These are phyloP conservation scores for Anthracocystis walkeri DNA, from an alignment of 1,284 basidiomycete genomes.

Conservation along the genomic window DNA sequence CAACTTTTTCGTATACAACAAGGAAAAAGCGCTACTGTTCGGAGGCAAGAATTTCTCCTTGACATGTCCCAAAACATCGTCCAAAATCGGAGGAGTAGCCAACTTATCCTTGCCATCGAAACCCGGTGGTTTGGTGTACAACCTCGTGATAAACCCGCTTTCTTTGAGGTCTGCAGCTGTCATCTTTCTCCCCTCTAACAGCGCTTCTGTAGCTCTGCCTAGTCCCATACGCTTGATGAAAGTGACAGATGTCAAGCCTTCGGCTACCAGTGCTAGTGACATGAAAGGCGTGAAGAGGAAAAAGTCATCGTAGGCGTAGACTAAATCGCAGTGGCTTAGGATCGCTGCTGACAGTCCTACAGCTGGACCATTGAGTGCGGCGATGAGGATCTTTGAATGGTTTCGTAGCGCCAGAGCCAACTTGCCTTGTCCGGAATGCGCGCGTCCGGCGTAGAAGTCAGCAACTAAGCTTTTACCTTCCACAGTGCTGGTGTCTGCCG, in stretches of 20 bases:
- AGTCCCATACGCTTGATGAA: slow-evolving; percentile 53
- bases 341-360: slow-evolving; percentile 53
- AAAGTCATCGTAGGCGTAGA: slow-evolving; percentile 56
- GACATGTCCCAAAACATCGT: slow-evolving; percentile 38
- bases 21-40: slow-evolving; percentile 40
- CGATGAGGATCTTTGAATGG: slow-evolving; percentile 54
- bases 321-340: slow-evolving; percentile 52
- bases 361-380: slow-evolving; percentile 56
- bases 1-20: slow-evolving; percentile 56
- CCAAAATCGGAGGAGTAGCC: slow-evolving; percentile 41
- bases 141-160: slow-evolving; percentile 52
- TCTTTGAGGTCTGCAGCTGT: slow-evolving; percentile 41
- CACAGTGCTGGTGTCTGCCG: slow-evolving; percentile 17
- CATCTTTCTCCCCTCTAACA: slow-evolving; percentile 52
- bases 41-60: slow-evolving; percentile 47
- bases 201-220: slow-evolving; percentile 51
- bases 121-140: slow-evolving; percentile 34
- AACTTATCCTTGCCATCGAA: slow-evolving; percentile 31
- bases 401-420: slow-evolving; percentile 30
- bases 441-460: slow-evolving; percentile 26
- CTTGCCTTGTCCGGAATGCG: slow-evolving; percentile 28
- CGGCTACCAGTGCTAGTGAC: slow-evolving; percentile 51
- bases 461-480: slow-evolving; percentile 20
- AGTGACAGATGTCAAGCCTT: slow-evolving; percentile 46
- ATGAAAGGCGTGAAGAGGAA: slow-evolving; percentile 58